phyloP scores from a whole-genome alignment of 2,329 filamentous ascomycete species.

The Scleromitrula shiraiana region DNA sequence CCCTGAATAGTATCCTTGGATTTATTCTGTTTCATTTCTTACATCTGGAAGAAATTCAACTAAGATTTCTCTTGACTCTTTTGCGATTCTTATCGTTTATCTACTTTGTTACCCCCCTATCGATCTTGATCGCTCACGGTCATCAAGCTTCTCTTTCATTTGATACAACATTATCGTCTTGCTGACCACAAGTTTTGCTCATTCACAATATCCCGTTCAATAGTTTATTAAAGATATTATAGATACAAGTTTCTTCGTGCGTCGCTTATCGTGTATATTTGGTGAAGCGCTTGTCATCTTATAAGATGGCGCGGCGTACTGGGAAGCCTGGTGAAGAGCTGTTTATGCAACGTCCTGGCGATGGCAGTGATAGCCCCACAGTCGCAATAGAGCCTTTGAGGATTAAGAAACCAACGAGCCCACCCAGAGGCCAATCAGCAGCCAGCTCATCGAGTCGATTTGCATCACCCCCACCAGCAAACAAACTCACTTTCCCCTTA shows the following conservation, averaged over 20 bases:
- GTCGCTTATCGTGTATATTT: constrained; percentile 18
- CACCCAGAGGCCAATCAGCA: constrained; percentile 37
- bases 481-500: constrained; percentile 53
- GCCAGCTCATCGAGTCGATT: constrained; percentile 32
- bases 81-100: constrained; percentile 8
- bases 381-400: constrained; percentile 63
- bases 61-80: neutral
- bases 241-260: constrained; percentile 27
- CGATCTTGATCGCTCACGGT: neutral
- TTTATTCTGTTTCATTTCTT: neutral
- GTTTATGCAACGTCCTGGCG: constrained; percentile 53
- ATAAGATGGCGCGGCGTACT: constrained; percentile 36
- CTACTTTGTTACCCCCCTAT: constrained; percentile 1
- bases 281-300: constrained; percentile 17
- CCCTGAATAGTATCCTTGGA: neutral
- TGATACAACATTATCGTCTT: constrained; percentile 4
- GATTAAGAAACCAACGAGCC: constrained; percentile 72
- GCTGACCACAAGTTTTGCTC: constrained; percentile 6
- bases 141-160: constrained; percentile 1
- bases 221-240: constrained; percentile 17
- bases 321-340: constrained; percentile 74
- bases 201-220: neutral
- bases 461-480: constrained; percentile 42
- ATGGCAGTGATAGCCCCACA: constrained; percentile 59
- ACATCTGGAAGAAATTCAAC: neutral